Base-by-base conservation (phyloP, 768 basidiomycete genomes). In the Boletellus ananiceps region DNA sequence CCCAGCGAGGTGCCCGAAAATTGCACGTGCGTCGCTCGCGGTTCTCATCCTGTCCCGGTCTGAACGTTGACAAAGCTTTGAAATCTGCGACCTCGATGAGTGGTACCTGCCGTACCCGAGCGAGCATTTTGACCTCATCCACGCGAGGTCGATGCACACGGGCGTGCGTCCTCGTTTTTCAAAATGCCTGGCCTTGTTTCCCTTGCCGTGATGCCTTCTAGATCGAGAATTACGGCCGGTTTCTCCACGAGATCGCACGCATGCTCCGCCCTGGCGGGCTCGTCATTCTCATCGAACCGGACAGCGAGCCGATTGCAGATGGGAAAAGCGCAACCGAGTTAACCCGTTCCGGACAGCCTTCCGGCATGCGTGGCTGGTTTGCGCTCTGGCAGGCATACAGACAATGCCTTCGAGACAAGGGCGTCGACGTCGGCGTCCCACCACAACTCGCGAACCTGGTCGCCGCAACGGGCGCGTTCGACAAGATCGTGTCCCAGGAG, bases 231-330 rank as follows among this genome's bases (percentile, higher is more conserved):
- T 84, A 84, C 59, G 74, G 79, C 40, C 74, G 74, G 23, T 76
- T 86, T 54, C 57, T 87, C 5, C 70, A 71, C 47, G 81, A 87
- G 68, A 73, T 84, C 39, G 76, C 73, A 41, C 82, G 86, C 52
- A 71, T 88, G 56, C 74, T 87, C 32, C 81, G 83, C 29, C 83
- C 83, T 29, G 84, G 84, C 49, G 86, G 86, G 18, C 73, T 88
- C 38, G 73, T 84, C 54, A 76, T 86, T 49, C 66, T 87, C 35
- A 78, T 85, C 49, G 86, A 87, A 50, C 74, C 77, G 23, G 82
- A 80, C 55, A 73, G 75, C 47, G 71, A 70, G 46, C 84, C 81
- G 9, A 68, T 74, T 18, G 72, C 70, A 19, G 73, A 79, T 58
- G 72, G 69, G 50, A 74, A 71, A 58, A 67, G 63, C 12, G 69